A percentile compares a stretch with the other conserved stretches of the same genome.
Conservation (phyloP, 192 early-diverging fungal species). For the Rhizoclosmatium globosum region DNA sequence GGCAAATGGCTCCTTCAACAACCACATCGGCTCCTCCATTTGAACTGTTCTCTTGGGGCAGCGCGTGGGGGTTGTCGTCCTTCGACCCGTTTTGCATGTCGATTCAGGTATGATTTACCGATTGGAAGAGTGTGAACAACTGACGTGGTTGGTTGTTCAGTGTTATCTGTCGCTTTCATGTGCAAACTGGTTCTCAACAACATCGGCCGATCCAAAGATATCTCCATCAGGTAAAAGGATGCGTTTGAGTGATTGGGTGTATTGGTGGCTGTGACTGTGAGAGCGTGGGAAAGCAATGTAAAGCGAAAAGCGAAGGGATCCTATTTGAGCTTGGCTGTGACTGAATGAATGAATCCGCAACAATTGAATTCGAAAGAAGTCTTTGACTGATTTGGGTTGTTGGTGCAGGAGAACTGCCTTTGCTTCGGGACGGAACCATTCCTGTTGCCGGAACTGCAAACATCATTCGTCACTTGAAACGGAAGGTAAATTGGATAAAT, state of each 20-base stretch:
- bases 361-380: too few species aligned
- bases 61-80: constrained; percentile 67
- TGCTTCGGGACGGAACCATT: constrained; percentile 66
- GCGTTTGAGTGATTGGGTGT: constrained; percentile 45
- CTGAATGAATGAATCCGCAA: too few species aligned
- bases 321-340: too few species aligned
- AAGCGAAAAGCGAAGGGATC: too few species aligned
- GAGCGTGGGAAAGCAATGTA: too few species aligned
- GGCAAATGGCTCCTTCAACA: too few species aligned
- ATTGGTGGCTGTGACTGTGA: not conserved
- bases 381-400: not conserved
- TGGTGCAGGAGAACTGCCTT: constrained; percentile 71
- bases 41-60: constrained; percentile 78
- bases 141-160: constrained; percentile 30
- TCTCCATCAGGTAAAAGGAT: constrained; percentile 67
- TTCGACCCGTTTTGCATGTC: constrained; percentile 79
- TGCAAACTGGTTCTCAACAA: constrained; percentile 64
- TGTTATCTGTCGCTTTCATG: constrained; percentile 66
- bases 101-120: constrained; percentile 31
- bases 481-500: constrained; percentile 35
- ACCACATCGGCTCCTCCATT: constrained; percentile 26
- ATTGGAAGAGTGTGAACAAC: not conserved
- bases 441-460: constrained; percentile 46
- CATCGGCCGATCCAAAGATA: constrained; percentile 66
- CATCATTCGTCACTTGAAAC: constrained; percentile 49